Evolutionary conservation across 2,329 filamentous ascomycete genomes (phyloP).

Genomic region (Hymenoscyphus albidus): DNA sequence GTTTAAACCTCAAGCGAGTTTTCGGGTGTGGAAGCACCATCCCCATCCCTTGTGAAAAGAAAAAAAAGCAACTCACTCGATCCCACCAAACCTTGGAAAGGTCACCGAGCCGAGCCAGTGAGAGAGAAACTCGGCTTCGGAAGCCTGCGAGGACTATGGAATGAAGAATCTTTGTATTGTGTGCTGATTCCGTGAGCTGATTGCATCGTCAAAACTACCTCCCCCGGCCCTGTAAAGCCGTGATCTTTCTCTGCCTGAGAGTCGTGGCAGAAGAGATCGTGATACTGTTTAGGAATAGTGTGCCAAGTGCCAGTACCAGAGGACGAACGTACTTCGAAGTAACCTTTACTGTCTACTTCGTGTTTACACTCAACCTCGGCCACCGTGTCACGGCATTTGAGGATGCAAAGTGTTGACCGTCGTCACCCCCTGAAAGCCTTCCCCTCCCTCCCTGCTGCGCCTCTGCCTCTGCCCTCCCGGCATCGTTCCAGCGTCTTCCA

Average conservation of each 20-base stretch:
- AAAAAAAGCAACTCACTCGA: background rate
- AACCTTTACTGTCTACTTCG: no score
- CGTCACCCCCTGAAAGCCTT: background rate
- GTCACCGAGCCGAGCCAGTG: background rate
- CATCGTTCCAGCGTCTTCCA: background rate
- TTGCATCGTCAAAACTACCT: background rate
- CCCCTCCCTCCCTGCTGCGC: background rate
- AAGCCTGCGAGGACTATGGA: background rate
- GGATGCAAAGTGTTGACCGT: background rate
- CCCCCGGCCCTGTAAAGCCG: background rate
- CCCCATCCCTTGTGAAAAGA: background rate
- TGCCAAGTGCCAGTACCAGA: background rate
- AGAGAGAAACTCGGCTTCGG: background rate
- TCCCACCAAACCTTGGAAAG: background rate
- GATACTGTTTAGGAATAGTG: conserved; percentile 3
- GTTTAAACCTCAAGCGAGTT: conserved; percentile 1
- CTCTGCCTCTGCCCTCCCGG: background rate
- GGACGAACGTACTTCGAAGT: no score
- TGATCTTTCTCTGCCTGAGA: conserved; percentile 1
- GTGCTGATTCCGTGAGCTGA: conserved; percentile 2
- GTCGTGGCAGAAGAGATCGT: background rate
- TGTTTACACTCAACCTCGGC: background rate
- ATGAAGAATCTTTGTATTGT: background rate
- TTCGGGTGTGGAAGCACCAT: background rate
- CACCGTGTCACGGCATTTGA: background rate